Evolutionary conservation across 2,329 filamentous ascomycete genomes (phyloP), one percentile per base, ranked within the genome.

Genomic region (Mycosphaerella sp.): DNA sequence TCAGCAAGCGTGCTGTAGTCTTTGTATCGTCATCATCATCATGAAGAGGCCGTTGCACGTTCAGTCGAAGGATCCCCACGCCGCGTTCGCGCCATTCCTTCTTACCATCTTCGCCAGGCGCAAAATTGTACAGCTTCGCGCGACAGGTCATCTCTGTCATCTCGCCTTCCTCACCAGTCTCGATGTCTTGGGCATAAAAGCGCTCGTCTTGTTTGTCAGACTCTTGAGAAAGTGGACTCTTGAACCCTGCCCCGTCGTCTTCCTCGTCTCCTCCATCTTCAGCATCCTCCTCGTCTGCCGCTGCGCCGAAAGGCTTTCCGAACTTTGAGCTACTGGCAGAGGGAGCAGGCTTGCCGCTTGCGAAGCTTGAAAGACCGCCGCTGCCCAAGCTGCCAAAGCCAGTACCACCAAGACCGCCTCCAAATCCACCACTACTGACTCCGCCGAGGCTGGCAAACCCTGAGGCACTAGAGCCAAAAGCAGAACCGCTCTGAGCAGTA

Each of bases 41-140:
- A 14, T 77, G 3, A 75, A 52, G 34, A 76, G 14, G 70, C 70
- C 17, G 64, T 57, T 79, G 76, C 2, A 85, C 83, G 63, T 96
- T 95, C 66, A 95, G 78, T 71, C 93, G 93, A 60, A 95, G 76
- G 61, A 85, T 85, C 40, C 90, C 90, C 3, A 84, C 79, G 10
- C 90, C 90, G 46, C 90, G 83, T 71, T 97, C 91, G 68, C 91
- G 91, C 91, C 91, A 97, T 41, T 82, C 83, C 49, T 79, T 79
- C 58, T 70, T 71, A 41, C 60, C 58, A 16, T 60, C 60, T 30
- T 63, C 62, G 5, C 62, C 64, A 57, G 81, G 81, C 58, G 86
- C 82, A 62, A 93, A 86, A 52, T 85, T 79, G 72, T 88, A 97
- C 52, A 97, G 80, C 69, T 94, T 95, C 16, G 88, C 86, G 58